Conservation (phyloP, 73 alveolate genomes). For the Paramecium primaurelia region DNA sequence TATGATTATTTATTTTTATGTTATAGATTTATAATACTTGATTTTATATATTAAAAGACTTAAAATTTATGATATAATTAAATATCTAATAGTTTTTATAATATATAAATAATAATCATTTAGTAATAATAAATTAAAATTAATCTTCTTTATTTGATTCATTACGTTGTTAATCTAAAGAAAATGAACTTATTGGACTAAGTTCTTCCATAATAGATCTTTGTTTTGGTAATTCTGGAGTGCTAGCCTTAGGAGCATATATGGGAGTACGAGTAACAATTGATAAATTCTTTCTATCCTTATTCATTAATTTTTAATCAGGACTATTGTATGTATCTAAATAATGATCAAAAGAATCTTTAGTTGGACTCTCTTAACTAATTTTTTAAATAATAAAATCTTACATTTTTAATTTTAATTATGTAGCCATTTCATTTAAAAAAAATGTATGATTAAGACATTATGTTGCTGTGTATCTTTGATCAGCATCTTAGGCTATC, state of each 20-base stretch:
- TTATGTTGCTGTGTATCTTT: neutral
- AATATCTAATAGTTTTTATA: too few relatives aligned
- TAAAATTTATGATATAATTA: too few relatives aligned
- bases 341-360: neutral
- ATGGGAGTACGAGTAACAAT: constrained; percentile 39
- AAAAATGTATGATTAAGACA: constrained; percentile 7
- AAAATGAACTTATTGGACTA: neutral
- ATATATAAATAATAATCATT: neutral
- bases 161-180: neutral
- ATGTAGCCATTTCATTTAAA: neutral
- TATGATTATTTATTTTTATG: neutral
- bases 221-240: neutral
- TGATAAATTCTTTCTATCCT: neutral
- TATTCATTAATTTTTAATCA: neutral
- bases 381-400: too few relatives aligned
- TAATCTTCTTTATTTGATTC: neutral
- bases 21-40: neutral
- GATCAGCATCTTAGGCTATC: neutral
- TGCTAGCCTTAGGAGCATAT: constrained; percentile 6
- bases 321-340: neutral
- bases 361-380: neutral
- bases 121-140: neutral
- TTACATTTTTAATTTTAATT: neutral
- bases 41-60: too few relatives aligned
- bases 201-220: neutral